These are phyloP conservation scores for Elaeis oleifera DNA, from an alignment of 202 grass and related monocot genomes.

Conservation along the genomic window DNA sequence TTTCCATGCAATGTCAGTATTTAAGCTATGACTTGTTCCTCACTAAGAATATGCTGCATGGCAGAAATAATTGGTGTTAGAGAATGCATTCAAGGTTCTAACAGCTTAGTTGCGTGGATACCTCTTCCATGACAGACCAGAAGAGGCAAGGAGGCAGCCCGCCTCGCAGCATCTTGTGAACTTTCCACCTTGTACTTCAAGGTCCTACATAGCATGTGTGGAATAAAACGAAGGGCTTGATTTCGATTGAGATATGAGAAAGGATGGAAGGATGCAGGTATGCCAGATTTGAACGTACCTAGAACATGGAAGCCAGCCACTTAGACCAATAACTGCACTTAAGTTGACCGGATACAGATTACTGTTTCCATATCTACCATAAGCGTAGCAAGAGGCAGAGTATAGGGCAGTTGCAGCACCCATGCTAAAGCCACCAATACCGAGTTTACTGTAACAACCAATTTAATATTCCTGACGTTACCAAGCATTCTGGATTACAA, in stretches of 20 bases:
- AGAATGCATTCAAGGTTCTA: too few relatives aligned
- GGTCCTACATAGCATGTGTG: slow-evolving; percentile 31
- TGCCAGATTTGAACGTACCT: slow-evolving; percentile 29
- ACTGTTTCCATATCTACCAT: slow-evolving; percentile 66
- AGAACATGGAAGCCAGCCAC: slow-evolving; percentile 95
- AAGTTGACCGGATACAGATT: slow-evolving; percentile 56
- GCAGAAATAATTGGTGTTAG: too few relatives aligned
- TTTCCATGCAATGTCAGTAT: too few relatives aligned
- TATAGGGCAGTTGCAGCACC: slow-evolving; percentile 66
- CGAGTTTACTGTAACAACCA: slow-evolving; percentile 56
- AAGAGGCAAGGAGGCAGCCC: slow-evolving; percentile 60
- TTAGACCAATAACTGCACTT: slow-evolving; percentile 53
- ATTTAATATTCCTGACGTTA: not conserved
- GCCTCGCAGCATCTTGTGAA: slow-evolving; percentile 56
- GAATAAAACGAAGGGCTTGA: not conserved
- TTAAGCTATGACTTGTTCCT: too few relatives aligned
- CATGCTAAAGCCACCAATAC: slow-evolving; percentile 96
- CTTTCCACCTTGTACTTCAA: slow-evolving; percentile 77
- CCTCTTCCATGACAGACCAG: slow-evolving; percentile 85
- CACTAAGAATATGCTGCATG: too few relatives aligned
- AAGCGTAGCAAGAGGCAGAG: slow-evolving; percentile 73
- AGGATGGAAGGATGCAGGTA: not conserved
- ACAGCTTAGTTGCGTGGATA: not conserved
- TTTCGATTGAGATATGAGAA: slow-evolving; percentile 6
- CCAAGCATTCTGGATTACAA: too few relatives aligned